phyloP scores from a whole-genome alignment of 2,329 filamentous ascomycete species.

The Claviceps arundinis region DNA sequence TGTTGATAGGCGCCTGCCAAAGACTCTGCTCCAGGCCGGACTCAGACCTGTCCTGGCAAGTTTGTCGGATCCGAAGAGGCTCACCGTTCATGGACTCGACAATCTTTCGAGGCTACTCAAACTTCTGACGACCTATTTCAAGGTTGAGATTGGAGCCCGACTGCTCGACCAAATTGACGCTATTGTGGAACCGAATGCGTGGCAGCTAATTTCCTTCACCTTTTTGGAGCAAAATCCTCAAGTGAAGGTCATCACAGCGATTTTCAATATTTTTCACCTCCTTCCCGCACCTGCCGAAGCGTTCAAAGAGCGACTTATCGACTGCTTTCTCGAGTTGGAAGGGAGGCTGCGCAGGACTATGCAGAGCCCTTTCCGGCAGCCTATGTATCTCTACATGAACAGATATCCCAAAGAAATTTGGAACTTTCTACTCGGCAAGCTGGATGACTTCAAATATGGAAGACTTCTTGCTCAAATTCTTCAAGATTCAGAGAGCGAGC shows the following conservation, averaged over 20 bases:
- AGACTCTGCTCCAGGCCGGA: constrained; percentile 88
- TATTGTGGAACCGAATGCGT: constrained; percentile 64
- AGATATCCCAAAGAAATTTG: constrained; percentile 83
- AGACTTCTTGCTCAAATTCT: constrained; percentile 85
- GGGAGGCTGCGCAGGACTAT: constrained; percentile 73
- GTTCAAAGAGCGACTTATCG: constrained; percentile 82
- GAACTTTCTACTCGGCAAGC: constrained; percentile 61
- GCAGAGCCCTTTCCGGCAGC: constrained; percentile 80
- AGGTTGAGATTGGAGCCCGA: constrained; percentile 88
- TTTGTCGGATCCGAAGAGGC: constrained; percentile 79
- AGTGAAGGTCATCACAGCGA: constrained; percentile 90
- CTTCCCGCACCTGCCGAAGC: constrained; percentile 77
- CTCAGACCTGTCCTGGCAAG: constrained; percentile 92
- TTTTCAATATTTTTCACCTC: constrained; percentile 96
- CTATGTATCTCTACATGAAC: constrained; percentile 86
- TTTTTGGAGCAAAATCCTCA: constrained; percentile 84
- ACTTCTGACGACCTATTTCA: constrained; percentile 94
- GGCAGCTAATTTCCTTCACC: constrained; percentile 88
- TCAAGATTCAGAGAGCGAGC: constrained; percentile 57
- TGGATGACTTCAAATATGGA: constrained; percentile 78
- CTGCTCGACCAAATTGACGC: constrained; percentile 89
- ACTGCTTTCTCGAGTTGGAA: constrained; percentile 82
- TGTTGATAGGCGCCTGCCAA: constrained; percentile 82
- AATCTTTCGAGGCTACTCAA: constrained; percentile 82
- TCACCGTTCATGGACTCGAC: constrained; percentile 80